Percentiles rank a stretch among this genome's conserved stretches.
Conservation (phyloP, 2,329 filamentous ascomycete species). For the Apiospora pterosperma region DNA sequence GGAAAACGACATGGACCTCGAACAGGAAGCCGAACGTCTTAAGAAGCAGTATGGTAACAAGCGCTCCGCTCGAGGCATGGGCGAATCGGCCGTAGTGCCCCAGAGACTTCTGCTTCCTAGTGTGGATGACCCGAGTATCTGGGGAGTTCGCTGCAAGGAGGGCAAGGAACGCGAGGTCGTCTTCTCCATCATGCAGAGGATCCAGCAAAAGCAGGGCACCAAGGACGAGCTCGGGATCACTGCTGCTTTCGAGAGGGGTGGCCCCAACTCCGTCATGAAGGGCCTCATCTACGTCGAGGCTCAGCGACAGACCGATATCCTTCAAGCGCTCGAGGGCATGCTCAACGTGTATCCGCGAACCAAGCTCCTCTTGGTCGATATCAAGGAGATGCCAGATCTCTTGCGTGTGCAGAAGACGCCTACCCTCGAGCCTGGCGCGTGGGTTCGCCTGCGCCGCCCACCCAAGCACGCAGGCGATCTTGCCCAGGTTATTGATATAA, state of each 20-base stretch:
- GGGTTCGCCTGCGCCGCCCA: slow-evolving; percentile 81
- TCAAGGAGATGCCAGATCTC: slow-evolving; percentile 98
- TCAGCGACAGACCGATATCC: slow-evolving; percentile 78
- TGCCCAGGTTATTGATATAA: slow-evolving; percentile 87
- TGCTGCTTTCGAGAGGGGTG: slow-evolving; percentile 86
- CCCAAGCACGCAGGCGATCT: slow-evolving; percentile 85
- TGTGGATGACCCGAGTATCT: slow-evolving; percentile 94
- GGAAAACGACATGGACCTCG: slow-evolving; percentile 84
- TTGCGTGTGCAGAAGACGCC: slow-evolving; percentile 85
- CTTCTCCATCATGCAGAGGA: slow-evolving; percentile 81
- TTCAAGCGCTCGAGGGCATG: slow-evolving; percentile 77
- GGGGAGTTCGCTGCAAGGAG: slow-evolving; percentile 88
- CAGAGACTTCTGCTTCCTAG: slow-evolving; percentile 85
- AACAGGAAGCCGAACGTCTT: slow-evolving; percentile 84
- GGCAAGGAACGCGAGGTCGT: slow-evolving; percentile 94
- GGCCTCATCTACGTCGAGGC: slow-evolving; percentile 96
- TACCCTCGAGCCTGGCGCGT: slow-evolving; percentile 79
- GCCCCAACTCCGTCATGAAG: slow-evolving; percentile 75
- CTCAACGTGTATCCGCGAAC: slow-evolving; percentile 86
- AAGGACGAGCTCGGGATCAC: slow-evolving; percentile 82
- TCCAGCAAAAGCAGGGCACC: slow-evolving; percentile 74
- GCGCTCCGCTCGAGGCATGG: slow-evolving; percentile 59
- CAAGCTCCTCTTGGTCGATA: slow-evolving; percentile 84
- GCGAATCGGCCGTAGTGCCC: slow-evolving; percentile 74
- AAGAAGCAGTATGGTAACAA: slow-evolving; percentile 85